Evolutionary conservation across 2,329 filamentous ascomycete genomes (phyloP), one percentile per base, ranked within the genome.

Genomic region (Fusarium metavorans): DNA sequence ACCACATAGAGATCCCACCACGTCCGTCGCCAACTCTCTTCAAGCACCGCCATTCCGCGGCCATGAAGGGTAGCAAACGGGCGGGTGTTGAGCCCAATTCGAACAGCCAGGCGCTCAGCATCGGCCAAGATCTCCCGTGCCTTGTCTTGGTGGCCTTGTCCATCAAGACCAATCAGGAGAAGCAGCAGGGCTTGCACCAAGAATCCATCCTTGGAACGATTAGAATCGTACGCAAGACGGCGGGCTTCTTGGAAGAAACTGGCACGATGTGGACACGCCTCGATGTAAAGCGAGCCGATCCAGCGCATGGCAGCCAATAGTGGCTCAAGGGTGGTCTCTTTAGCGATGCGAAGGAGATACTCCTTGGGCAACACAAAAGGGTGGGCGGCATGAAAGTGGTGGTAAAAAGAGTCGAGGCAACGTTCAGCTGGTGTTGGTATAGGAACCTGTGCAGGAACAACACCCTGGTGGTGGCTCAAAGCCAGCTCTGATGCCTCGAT

Each of bases 1-100:
- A 94, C 89, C n/a, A 94, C 89, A 79, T 92, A 96, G 5, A 91
- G 80, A 71, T 91, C 95, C 95, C 95, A 98, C 95, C 95, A 98
- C 2, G 95, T 98, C 68, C 95, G 88, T 20, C 95, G 90, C 90
- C 94, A 93, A 80, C 92, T 94, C 82, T 98, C 95, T 80, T 96
- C 94, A 4, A 95, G 81, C 2, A 95, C 86, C 0, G 90, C 87
- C 68, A 93, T 90, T 6, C 90, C 90, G 32, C 88, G 85, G 18
- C 93, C 92, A 76, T 94, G 86, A 6, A 87, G 82, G 0, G 87
- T 83, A 1, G 94, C 92, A 80, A 91, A 97, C 0, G 89, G 87
- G 57, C 89, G 87, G 11, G 89, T 90, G 79, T 97, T 92, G 82
- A 98, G 88, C 0, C 93, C 92, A 27, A 98, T 88, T 66, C 95